Evolutionary conservation across 495 filamentous ascomycete species (phyloP).

Genomic region (Xylaria scruposa): DNA sequence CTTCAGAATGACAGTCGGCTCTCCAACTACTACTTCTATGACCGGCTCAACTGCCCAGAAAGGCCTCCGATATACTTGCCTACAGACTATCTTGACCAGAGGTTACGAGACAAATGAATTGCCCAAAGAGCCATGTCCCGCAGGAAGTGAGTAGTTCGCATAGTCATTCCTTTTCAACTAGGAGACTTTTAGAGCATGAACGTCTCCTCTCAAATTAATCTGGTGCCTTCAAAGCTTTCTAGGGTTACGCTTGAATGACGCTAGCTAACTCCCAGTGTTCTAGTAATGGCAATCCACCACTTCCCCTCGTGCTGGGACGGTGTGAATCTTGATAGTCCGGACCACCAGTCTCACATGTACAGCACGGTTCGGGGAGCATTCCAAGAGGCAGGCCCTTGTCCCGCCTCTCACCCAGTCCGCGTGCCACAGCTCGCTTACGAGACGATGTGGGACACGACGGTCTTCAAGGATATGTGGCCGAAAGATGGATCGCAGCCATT

Average conservation of each 20-base stretch:
- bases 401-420: conserved; percentile 54
- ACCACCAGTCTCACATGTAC: conserved; percentile 61
- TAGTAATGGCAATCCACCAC: conserved; percentile 54
- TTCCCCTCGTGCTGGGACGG: conserved; percentile 63
- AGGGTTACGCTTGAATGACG: neutral
- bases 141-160: conserved; percentile 28
- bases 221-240: neutral
- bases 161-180: too few species aligned
- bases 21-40: conserved; percentile 41
- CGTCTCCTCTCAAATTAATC: neutral
- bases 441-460: conserved; percentile 57
- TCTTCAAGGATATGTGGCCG: conserved; percentile 54
- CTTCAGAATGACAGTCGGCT: conserved; percentile 62
- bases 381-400: conserved; percentile 50
- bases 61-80: conserved; percentile 57
- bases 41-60: conserved; percentile 35
- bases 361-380: conserved; percentile 47
- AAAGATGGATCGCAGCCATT: conserved; percentile 52
- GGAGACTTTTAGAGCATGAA: neutral
- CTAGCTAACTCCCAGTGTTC: neutral
- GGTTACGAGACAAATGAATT: conserved; percentile 52
- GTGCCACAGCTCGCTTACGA: conserved; percentile 58
- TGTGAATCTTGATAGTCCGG: conserved; percentile 60
- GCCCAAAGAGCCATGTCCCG: conserved; percentile 48
- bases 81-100: conserved; percentile 48